Base-by-base conservation (phyloP, 345 rosid species). In the Combretum micranthum region DNA sequence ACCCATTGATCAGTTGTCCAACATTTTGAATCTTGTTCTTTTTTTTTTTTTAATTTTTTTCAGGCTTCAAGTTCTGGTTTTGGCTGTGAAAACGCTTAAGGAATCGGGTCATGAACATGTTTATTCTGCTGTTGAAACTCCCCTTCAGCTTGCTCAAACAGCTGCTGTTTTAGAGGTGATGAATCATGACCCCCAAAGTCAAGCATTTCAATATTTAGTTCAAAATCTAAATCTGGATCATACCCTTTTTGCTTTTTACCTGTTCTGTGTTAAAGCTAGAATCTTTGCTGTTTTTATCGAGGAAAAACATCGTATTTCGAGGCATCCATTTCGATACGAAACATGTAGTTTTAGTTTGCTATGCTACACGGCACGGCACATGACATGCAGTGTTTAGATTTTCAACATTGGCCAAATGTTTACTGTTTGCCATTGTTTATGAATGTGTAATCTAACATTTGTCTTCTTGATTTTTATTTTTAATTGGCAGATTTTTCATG, bases 61-160 rank as follows among this genome's bases (percentile, higher is more conserved):
- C 80, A 85, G 97, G 99, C 68, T 72, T 42, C 95, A 76, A 61
- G 96, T 87, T 21, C 46, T 93, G 80, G 80, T 69, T 79, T 69
- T 86, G 23, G 81, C 96, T 32, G 18, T 89, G 43, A 87, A 78
- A 68, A 75, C 97, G 1, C 79, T 87, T 69, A 74, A 53, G 25
- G 94, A 83, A 60, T 80, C 83, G 0, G 89, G 94, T 45, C 71
- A 87, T 50, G 78, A 85, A 55, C 65, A 83, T 58, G 97, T 89
- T 22, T 93, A 93, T 54, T 63, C 66, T 57, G 97, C 96, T 22
- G 83, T 89, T 3, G 88, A 89, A 66, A 83, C 76, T 77, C 97
- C 99, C 61, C 96, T 93, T 59, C 87, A 70, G 68, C 78, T 83
- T 57, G 91, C 97, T 59, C 99, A 93, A 73, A 74, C 99, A 56